phyloP scores from a whole-genome alignment of 192 early-diverging fungal species.

The Backusella luteola region DNA sequence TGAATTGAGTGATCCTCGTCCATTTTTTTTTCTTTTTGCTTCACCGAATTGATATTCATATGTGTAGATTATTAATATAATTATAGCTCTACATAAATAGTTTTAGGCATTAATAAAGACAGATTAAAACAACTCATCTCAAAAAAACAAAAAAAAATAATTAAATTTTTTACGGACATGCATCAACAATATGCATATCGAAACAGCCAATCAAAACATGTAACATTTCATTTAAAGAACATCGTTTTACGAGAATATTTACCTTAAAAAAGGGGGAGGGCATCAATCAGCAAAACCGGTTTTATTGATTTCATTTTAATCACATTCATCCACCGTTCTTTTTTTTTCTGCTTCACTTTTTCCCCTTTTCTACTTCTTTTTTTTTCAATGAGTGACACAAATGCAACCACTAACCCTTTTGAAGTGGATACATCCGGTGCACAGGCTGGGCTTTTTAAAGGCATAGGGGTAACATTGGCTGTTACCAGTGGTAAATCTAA shows the following conservation, averaged over 20 bases:
- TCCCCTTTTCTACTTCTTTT: background rate
- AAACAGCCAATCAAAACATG: background rate
- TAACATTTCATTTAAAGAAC: background rate
- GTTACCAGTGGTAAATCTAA: constrained; percentile 53
- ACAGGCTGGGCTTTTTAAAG: constrained; percentile 46
- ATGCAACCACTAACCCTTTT: background rate
- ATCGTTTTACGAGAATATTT: background rate
- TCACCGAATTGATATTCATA: background rate
- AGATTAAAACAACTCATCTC: background rate
- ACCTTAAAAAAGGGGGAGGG: background rate
- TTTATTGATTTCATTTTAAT: background rate
- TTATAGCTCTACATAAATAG: background rate
- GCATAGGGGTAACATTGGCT: constrained; percentile 82
- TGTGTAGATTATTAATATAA: background rate
- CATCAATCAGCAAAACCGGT: background rate
- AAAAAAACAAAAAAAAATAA: background rate
- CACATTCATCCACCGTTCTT: background rate
- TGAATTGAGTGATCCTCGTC: too few species aligned
- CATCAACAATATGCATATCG: constrained; percentile 1
- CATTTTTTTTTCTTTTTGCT: background rate
- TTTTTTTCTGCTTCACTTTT: background rate
- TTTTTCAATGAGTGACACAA: background rate
- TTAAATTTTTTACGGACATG: background rate
- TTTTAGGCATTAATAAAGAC: background rate
- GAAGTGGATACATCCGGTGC: background rate